Percentiles rank a stretch among this genome's conserved stretches.
These are phyloP conservation scores for Ceratobasidium sp. DNA, from an alignment of 1,284 basidiomycete genomes.

Conservation along the genomic window DNA sequence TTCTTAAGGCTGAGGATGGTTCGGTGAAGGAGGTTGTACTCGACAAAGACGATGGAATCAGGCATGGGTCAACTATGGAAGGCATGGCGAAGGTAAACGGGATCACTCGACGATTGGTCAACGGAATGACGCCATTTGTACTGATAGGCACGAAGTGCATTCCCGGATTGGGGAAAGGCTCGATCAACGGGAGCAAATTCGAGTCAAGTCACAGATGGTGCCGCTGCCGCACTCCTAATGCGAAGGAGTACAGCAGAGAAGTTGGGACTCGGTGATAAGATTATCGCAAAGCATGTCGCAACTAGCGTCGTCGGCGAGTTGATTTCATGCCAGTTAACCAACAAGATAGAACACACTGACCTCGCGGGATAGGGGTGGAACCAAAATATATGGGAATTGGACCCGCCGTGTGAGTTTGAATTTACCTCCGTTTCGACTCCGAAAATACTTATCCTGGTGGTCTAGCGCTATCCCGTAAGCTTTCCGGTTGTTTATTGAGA, in stretches of 20 bases:
- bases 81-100: conserved; percentile 73
- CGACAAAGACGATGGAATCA: conserved; percentile 83
- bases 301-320: conserved; percentile 75
- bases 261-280: conserved; percentile 77
- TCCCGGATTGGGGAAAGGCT: conserved; percentile 69
- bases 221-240: conserved; percentile 90
- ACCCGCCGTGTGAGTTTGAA: conserved; percentile 60
- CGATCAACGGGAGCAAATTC: conserved; percentile 93
- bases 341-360: conserved; percentile 20
- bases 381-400: conserved; percentile 66
- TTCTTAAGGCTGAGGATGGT: conserved; percentile 39
- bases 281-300: conserved; percentile 85
- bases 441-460: background rate
- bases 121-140: conserved; percentile 68
- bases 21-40: conserved; percentile 65
- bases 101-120: background rate
- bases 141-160: conserved; percentile 57
- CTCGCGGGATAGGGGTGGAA: conserved; percentile 50
- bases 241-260: conserved; percentile 86
- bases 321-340: background rate
- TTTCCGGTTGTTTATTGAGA: too few species aligned
- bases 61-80: conserved; percentile 81
- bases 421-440: conserved; percentile 42
- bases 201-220: conserved; percentile 95
- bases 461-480: conserved; percentile 60